A percentile compares a stretch with the other conserved stretches of the same genome.
These are phyloP conservation scores for Cryptococcus sp. DNA, from an alignment of 1,284 basidiomycete species.

Conservation along the genomic window DNA sequence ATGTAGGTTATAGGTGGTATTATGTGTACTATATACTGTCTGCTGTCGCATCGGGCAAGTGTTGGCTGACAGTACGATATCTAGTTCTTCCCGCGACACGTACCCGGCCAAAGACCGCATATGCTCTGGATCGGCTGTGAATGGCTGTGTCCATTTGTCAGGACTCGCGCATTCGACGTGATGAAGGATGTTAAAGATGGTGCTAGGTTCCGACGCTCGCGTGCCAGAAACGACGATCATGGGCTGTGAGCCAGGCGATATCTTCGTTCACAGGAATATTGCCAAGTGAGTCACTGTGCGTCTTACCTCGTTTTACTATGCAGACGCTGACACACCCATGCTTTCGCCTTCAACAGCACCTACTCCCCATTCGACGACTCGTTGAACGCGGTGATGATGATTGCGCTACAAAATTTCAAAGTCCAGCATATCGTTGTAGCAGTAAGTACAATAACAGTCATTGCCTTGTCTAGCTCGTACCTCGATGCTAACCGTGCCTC, in stretches of 20 bases:
- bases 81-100: conserved; percentile 48
- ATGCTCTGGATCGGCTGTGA: conserved; percentile 52
- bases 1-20: conserved; percentile 16
- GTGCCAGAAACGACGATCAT: conserved; percentile 51
- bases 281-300: conserved; percentile 38
- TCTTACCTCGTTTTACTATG: not conserved
- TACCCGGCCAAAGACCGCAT: conserved; percentile 48
- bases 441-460: conserved; percentile 25
- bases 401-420: conserved; percentile 50
- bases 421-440: conserved; percentile 51
- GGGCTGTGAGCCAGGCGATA: conserved; percentile 48
- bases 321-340: no score
- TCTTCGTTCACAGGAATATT: conserved; percentile 50
- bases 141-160: conserved; percentile 5
- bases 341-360: conserved; percentile 22
- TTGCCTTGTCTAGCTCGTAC: not conserved
- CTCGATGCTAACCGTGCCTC: not conserved
- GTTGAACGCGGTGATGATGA: conserved; percentile 48
- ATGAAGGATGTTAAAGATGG: not conserved
- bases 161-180: not conserved
- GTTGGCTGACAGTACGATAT: not conserved
- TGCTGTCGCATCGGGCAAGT: no score
- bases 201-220: conserved; percentile 47
- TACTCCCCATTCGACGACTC: conserved; percentile 48
- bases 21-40: not conserved